Percentiles rank a stretch among this genome's conserved stretches.
These are phyloP conservation scores for Hypseocharis bilobata DNA, from an alignment of 441 rosid species.

Conservation along the genomic window DNA sequence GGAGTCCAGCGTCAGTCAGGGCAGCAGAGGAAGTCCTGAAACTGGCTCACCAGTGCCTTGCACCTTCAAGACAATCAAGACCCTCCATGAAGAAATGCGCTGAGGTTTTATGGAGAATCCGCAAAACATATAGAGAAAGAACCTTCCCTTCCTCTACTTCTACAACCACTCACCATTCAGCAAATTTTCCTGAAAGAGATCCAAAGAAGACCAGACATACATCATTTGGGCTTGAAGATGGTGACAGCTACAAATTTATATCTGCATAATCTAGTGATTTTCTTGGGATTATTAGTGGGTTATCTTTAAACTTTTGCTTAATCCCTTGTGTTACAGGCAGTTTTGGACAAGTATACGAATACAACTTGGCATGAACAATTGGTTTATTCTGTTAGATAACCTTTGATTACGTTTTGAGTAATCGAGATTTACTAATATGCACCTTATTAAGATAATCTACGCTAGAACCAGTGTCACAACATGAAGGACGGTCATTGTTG, in stretches of 20 bases:
- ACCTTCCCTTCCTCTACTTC: constrained; percentile 22
- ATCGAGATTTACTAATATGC: too few relatives aligned
- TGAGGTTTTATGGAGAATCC: constrained; percentile 59
- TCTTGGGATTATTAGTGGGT: too few relatives aligned
- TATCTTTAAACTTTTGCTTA: too few relatives aligned
- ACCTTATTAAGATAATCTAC: too few relatives aligned
- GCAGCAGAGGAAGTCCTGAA: constrained; percentile 50
- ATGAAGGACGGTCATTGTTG: too few relatives aligned
- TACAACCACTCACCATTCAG: constrained; percentile 38
- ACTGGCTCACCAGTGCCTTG: constrained; percentile 59
- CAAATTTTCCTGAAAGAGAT: constrained; percentile 33
- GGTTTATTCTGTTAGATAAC: too few relatives aligned
- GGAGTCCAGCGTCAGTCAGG: constrained; percentile 49
- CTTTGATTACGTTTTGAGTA: too few relatives aligned
- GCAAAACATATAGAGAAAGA: constrained; percentile 47
- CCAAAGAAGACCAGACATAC: constrained; percentile 25
- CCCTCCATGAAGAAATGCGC: constrained; percentile 70
- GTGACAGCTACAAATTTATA: constrained; percentile 31
- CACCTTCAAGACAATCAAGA: constrained; percentile 42
- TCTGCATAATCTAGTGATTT: constrained; percentile 41
- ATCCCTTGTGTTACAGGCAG: too few relatives aligned
- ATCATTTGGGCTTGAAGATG: constrained; percentile 40
- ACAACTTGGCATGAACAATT: too few relatives aligned
- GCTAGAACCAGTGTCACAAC: too few relatives aligned
- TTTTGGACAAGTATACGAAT: too few relatives aligned